Evolutionary conservation across 768 basidiomycete species (phyloP).

Genomic region (Tephrocybe sp.): DNA sequence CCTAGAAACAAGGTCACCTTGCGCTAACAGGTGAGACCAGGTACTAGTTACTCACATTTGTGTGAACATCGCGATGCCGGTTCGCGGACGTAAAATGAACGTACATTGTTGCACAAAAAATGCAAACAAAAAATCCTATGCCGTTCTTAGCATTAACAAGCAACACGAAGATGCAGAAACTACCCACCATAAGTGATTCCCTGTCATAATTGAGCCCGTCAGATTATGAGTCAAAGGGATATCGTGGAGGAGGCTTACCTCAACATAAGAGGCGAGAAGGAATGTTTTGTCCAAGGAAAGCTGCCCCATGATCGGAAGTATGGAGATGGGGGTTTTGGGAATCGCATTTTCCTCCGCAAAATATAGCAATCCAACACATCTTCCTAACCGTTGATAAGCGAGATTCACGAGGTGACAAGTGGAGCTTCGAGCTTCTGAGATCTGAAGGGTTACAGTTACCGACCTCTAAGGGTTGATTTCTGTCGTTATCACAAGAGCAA

Average conservation of each 20-base stretch:
- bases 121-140: conserved; percentile 3
- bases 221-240: neutral
- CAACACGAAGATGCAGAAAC: too few relatives aligned
- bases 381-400: neutral
- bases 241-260: neutral
- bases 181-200: neutral
- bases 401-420: too few relatives aligned
- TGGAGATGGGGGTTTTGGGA: neutral
- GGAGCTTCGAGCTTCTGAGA: neutral
- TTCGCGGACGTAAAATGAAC: conserved; percentile 1
- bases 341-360: too few relatives aligned
- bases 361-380: neutral
- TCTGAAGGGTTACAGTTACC: neutral
- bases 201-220: neutral
- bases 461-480: neutral
- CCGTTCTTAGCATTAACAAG: neutral
- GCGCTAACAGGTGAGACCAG: neutral
- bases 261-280: conserved; percentile 8
- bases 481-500: neutral
- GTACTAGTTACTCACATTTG: neutral
- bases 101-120: conserved; percentile 7
- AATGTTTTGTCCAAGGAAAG: conserved; percentile 7
- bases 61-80: neutral
- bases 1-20: neutral
- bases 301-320: conserved; percentile 3